Conservation (phyloP, 257 asterid species). For the Solanum sitiens region DNA sequence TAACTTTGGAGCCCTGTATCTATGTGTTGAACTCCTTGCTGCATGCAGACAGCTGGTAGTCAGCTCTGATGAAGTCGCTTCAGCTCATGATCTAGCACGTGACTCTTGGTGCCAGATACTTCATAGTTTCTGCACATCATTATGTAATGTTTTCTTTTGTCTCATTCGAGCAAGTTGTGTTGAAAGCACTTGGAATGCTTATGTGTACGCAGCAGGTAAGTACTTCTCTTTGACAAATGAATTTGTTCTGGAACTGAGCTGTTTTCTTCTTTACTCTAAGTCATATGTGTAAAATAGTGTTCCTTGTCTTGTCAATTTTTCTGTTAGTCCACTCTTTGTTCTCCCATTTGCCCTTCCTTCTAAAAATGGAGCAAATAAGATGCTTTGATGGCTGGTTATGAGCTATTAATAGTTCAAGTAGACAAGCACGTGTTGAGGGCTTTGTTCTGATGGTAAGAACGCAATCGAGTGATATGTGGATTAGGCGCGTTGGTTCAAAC, state of each 20-base stretch:
- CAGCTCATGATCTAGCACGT: constrained; percentile 16
- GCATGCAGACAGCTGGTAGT: constrained; percentile 57
- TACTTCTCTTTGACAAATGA: not conserved
- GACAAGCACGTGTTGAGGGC: not conserved
- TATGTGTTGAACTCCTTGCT: constrained; percentile 61
- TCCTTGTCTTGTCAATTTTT: not conserved
- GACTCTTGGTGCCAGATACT: constrained; percentile 47
- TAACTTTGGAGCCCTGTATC: constrained; percentile 56
- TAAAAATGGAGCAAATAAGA: not conserved
- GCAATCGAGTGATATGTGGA: not conserved
- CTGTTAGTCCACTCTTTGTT: not conserved
- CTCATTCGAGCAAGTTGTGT: constrained; percentile 25
- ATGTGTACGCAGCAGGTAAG: constrained; percentile 52
- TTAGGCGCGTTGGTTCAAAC: not conserved
- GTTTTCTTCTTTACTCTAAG: not conserved
- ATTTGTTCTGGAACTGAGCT: not conserved
- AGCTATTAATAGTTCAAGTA: not conserved
- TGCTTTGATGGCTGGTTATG: not conserved
- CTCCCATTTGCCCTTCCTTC: not conserved
- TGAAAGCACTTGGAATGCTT: constrained; percentile 30
- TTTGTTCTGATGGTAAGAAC: not conserved
- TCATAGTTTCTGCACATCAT: constrained; percentile 31
- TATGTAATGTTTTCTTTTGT: constrained; percentile 36
- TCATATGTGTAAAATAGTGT: not conserved
- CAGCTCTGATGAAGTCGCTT: constrained; percentile 18